Conservation (phyloP, 257 asterid genomes). For the Euphrasia confusa region DNA sequence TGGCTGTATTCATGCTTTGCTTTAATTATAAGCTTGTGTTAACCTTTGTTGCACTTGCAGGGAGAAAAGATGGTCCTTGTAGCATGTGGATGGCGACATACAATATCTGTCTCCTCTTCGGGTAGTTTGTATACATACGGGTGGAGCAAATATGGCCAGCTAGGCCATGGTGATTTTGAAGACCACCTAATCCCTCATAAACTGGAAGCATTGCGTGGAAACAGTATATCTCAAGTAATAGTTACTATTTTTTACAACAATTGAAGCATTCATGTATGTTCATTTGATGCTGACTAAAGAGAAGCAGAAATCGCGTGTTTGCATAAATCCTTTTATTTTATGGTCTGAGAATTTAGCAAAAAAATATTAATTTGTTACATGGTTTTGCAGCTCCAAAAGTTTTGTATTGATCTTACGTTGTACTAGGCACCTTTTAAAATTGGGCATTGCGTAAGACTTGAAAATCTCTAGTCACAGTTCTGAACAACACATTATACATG, state of each 20-base stretch:
- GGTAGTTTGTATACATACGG: slow-evolving; percentile 87
- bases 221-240: slow-evolving; percentile 65
- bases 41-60: slow-evolving; percentile 38
- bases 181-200: slow-evolving; percentile 88
- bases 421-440: too few relatives aligned
- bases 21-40: not conserved
- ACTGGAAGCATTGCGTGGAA: slow-evolving; percentile 57
- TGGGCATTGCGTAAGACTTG: too few relatives aligned
- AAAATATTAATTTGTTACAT: too few relatives aligned
- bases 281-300: not conserved
- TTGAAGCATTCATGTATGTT: too few relatives aligned
- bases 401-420: too few relatives aligned
- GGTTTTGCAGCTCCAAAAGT: too few relatives aligned
- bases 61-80: slow-evolving; percentile 81
- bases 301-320: not conserved
- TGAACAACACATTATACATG: not conserved
- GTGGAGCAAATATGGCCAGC: slow-evolving; percentile 99
- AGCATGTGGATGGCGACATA: slow-evolving; percentile 99
- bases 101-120: slow-evolving; percentile 76
- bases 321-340: not conserved
- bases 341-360: too few relatives aligned
- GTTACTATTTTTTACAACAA: slow-evolving; percentile 13
- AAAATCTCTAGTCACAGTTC: too few relatives aligned
- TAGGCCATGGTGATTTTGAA: slow-evolving; percentile 95
- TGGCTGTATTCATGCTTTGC: too few relatives aligned